Conservation (phyloP, 345 rosid genomes). For the Arabidopsis thaliana region DNA sequence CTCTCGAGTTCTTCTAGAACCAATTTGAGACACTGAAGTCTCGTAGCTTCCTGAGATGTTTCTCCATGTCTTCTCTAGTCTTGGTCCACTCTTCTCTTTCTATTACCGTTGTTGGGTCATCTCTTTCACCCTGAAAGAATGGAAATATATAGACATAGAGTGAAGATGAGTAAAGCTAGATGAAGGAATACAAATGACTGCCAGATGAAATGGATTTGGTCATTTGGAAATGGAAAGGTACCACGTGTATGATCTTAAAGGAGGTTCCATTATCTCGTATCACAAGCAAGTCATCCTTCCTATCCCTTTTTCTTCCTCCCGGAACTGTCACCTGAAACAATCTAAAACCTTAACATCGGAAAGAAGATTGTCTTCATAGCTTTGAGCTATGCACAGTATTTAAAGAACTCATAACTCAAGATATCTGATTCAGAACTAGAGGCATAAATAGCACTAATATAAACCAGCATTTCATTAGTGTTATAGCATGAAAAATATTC, state of each 20-base stretch:
- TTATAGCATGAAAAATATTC: not conserved
- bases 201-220: not conserved
- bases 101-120: slow-evolving; percentile 77
- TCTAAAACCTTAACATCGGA: slow-evolving; percentile 25
- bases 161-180: not conserved
- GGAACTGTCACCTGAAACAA: slow-evolving; percentile 76
- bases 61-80: slow-evolving; percentile 84
- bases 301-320: slow-evolving; percentile 80
- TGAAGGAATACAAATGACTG: not conserved
- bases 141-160: not conserved
- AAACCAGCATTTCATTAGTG: not conserved
- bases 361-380: slow-evolving; percentile 13
- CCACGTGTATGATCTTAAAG: slow-evolving; percentile 77
- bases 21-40: slow-evolving; percentile 86
- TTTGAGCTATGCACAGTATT: not conserved
- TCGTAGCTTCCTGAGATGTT: slow-evolving; percentile 82
- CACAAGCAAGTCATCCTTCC: slow-evolving; percentile 83
- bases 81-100: slow-evolving; percentile 88
- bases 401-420: slow-evolving; percentile 13
- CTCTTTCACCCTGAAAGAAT: slow-evolving; percentile 63
- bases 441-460: not conserved
- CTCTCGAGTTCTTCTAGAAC: slow-evolving; percentile 52
- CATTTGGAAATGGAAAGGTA: slow-evolving; percentile 38
- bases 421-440: slow-evolving; percentile 22
- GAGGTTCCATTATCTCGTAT: slow-evolving; percentile 80